Base-by-base conservation (phyloP, 2,329 filamentous ascomycete species). In the Penicillium sp. region DNA sequence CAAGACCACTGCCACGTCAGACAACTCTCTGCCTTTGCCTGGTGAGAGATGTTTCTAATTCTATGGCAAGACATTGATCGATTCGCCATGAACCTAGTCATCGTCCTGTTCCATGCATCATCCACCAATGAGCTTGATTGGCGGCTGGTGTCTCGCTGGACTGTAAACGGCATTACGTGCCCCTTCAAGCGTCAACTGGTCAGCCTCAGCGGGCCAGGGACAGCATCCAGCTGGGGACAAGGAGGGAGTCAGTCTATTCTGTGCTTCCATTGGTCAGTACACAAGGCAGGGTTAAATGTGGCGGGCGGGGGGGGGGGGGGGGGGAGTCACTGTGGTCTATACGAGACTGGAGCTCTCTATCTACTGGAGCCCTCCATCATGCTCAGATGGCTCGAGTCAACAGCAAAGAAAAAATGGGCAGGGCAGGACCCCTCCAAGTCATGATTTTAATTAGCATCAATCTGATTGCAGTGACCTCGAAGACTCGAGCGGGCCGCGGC, bases 101-200 rank as follows among this genome's bases (percentile, higher is more conserved):
- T 32, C 38, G 49, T 50, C 40, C 49, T 45, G 47, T 51, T 50
- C 28, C 50, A 58, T 58, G 55, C 55, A 59, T 55, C 55, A 50
- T 49, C 49, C 48, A 49, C 41, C 48, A 39, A 39, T 43, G 34
- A 26, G 29, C 9, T 38, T 37, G 39, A 35, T 36, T 29, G 8
- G 26, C 35, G 9, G 29, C n/a, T 11, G 24, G 9, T 11, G 25
- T 50, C 41, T 56, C 46, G 56, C 59, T 58, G 57, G 53, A 7
- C 26, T 25, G 33, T 12, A 38, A n/a, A 6, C n/a, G 40, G 29
- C 49, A 47, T 47, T 38, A 41, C 33, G 45, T 57, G 43, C 46
- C 47, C 41, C 36, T 52, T 13, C 33, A 46, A 52, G 50, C 28
- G 39, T 36, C 39, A 11, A 27, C 26, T 45, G 35, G n/a, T 36